Evolutionary conservation across 371 early-diverging fungal genomes (phyloP), one percentile per base, ranked within the genome.

Genomic region (Mucor lusitanicus): DNA sequence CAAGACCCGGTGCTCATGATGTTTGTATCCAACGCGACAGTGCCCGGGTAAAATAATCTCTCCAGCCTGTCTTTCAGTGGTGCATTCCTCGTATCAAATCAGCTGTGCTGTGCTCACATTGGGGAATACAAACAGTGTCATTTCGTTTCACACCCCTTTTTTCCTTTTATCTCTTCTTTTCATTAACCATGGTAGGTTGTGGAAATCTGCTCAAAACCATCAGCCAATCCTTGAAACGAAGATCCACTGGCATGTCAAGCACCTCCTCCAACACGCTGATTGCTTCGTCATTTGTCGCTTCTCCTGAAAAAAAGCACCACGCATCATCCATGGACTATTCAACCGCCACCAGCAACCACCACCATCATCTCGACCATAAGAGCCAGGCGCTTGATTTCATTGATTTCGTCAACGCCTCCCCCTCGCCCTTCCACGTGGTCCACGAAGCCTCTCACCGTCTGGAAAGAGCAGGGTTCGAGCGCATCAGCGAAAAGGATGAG

Each of bases 401-500:
- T 37, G 81, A 88, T 55, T 97, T 97, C 80, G 90, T 97, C 55
- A 91, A 95, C 73, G 88, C 89, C 61, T 84, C 92, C 3, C 96
- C 95, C 30, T 93, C 94, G 30, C 97, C 97, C 21, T 97, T 95
- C 83, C 97, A 97, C 74, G 96, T 92, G 40, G 93, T 91, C 19
- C 86, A 90, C 61, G 86, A 90, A 48, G 87, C 85, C 59, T 84
- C 76, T 54, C 59, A 73, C 57, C 86, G 86, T 59, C 87, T 98
- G 21, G 75, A 75, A 53, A 56, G 62, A 23, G 90, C 89, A 46
- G 93, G 95, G 0, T 98, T 95, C 81, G 68, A 84, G 64, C 90
- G 91, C 77, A 80, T 97, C 69, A 88, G 86, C 68, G 97, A 98
- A 74, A 86, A 87, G 64, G 89, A 90, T 56, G 77, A 75, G 74